Evolutionary conservation across 495 filamentous ascomycete species (phyloP).

Genomic region (Daldinia childiae): DNA sequence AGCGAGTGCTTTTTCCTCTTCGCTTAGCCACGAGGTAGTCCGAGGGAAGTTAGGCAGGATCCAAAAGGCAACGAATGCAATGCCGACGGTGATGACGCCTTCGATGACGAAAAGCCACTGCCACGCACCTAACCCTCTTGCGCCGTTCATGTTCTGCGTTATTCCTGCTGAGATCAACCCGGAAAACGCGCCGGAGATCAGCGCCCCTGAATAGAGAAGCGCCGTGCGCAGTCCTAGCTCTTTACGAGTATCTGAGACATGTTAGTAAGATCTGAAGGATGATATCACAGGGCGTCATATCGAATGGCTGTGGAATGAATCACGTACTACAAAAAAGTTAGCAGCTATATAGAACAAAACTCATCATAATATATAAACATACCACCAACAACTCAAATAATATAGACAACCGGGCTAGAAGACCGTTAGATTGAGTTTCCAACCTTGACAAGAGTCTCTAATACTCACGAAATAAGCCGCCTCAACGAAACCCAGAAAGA

Average conservation of each 20-base stretch:
- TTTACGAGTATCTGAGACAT: conserved; percentile 56
- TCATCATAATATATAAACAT: conserved; percentile 1
- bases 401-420: conserved; percentile 60
- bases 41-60: conserved; percentile 82
- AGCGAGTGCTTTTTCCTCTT: conserved; percentile 74
- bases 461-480: conserved; percentile 58
- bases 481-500: conserved; percentile 74
- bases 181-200: conserved; percentile 71
- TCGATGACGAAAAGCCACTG: conserved; percentile 85
- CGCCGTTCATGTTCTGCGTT: conserved; percentile 58
- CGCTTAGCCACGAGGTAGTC: conserved; percentile 76
- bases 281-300: no score
- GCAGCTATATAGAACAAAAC: conserved; percentile 39
- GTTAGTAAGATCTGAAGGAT: conserved; percentile 28
- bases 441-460: not conserved
- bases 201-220: conserved; percentile 68
- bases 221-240: conserved; percentile 67
- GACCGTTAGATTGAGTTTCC: conserved; percentile 24
- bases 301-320: not conserved
- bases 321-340: conserved; percentile 46
- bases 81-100: conserved; percentile 63
- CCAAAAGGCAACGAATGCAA: conserved; percentile 62
- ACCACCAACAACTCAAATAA: conserved; percentile 66
- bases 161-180: conserved; percentile 70
- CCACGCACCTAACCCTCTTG: conserved; percentile 58